A percentile compares a stretch with the other conserved stretches of the same genome.
Evolutionary conservation across 2,329 filamentous ascomycete species (phyloP).

Genomic region (Drechslerella coelobrocha): DNA sequence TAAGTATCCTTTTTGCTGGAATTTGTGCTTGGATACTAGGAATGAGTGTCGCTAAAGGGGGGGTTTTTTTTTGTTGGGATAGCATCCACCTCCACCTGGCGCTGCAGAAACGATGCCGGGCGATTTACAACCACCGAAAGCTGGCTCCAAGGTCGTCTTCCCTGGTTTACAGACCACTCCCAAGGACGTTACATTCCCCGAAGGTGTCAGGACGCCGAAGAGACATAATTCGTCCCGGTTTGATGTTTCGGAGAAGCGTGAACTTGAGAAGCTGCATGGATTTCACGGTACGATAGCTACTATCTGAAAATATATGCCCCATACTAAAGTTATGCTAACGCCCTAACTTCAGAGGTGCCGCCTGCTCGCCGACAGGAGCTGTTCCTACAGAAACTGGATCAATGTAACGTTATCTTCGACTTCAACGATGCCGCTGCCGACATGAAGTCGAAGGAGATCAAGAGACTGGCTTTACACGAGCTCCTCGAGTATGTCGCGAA

Average conservation of each 20-base stretch:
- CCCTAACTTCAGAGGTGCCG: constrained; percentile 71
- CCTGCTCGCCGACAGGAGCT: constrained; percentile 93
- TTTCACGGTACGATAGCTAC: constrained; percentile 68
- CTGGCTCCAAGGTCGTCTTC: constrained; percentile 85
- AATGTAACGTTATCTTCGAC: constrained; percentile 99
- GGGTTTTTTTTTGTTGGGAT: constrained; percentile 49
- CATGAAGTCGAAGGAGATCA: constrained; percentile 99
- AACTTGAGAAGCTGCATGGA: constrained; percentile 94
- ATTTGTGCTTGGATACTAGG: constrained; percentile 19
- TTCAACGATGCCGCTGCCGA: constrained; percentile 98
- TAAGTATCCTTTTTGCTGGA: constrained; percentile 48
- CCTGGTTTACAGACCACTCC: constrained; percentile 90
- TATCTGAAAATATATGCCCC: constrained; percentile 21
- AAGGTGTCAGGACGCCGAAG: constrained; percentile 92
- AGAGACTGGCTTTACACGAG: constrained; percentile 92
- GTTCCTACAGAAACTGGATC: constrained; percentile 99
- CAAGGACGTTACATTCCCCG: constrained; percentile 80
- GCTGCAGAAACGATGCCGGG: constrained; percentile 97
- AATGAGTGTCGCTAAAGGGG: constrained; percentile 52
- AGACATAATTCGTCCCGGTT: constrained; percentile 97
- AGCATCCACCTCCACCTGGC: constrained; percentile 92
- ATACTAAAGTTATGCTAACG: constrained; percentile 16
- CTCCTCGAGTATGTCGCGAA: constrained; percentile 97
- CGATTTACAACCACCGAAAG: constrained; percentile 91
- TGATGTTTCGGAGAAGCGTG: constrained; percentile 94